These are phyloP conservation scores for Dothiorella sarmentorum DNA, from an alignment of 2,329 filamentous ascomycete genomes.

Conservation along the genomic window DNA sequence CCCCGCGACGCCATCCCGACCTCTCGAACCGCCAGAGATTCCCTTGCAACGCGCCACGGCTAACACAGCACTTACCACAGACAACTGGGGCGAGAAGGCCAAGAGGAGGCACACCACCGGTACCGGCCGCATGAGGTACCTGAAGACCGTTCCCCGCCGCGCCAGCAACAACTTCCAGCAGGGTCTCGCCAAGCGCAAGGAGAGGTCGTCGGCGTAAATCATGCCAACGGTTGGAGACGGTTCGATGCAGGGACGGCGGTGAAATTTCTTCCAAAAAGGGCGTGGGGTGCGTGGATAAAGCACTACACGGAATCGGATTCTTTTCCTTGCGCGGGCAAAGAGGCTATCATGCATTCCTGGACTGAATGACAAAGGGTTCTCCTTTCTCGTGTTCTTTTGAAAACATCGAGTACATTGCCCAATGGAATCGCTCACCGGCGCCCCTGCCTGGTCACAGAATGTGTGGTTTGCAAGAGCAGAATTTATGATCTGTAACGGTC, in stretches of 20 bases:
- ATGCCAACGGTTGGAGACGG: conserved; percentile 16
- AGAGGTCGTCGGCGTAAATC: conserved; percentile 17
- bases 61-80: conserved; percentile 50
- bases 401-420: conserved; percentile 17
- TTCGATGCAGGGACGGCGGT: conserved; percentile 1
- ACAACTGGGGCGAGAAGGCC: conserved; percentile 99
- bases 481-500: background rate
- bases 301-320: conserved; percentile 15
- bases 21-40: conserved; percentile 10
- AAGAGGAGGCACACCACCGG: conserved; percentile 99
- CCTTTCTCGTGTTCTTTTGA: conserved; percentile 12
- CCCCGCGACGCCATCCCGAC: conserved; percentile 4
- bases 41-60: conserved; percentile 16
- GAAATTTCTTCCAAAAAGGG: conserved; percentile 16
- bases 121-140: conserved; percentile 91
- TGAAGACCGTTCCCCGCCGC: conserved; percentile 86
- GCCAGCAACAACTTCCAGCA: conserved; percentile 98
- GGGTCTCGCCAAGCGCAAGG: conserved; percentile 72
- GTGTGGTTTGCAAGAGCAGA: background rate
- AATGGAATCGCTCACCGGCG: conserved; percentile 17
- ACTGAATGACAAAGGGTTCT: conserved; percentile 7
- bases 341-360: conserved; percentile 16
- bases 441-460: background rate
- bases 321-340: conserved; percentile 15
- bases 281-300: conserved; percentile 12